Evolutionary conservation across 345 rosid species (phyloP), one percentile per base, ranked within the genome.

Genomic region (Salix koriyanagi): DNA sequence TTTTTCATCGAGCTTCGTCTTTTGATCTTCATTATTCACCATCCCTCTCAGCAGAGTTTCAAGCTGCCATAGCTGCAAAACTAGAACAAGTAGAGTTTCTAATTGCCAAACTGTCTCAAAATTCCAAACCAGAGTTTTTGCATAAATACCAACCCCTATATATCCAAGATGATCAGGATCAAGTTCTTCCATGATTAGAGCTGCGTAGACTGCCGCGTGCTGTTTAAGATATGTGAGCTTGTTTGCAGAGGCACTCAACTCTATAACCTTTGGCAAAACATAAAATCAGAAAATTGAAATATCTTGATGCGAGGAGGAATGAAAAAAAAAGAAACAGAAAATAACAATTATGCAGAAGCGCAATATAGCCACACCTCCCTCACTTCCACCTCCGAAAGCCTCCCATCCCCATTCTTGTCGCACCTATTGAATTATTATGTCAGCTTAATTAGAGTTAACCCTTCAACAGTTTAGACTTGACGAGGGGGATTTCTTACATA

Each of bases 171-270:
- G 91, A 80, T 94, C 98, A 9, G 99, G 99, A 71, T 96, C 99
- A 19, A 96, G 96, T 87, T 96, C 97, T 84, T 96, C 99, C 99
- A 96, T 96, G 84, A 96, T 96, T 66, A 96, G 80, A 75, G 92
- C 72, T 18, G 99, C 92, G 65, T 96, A 96, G n/a, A 86, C 36
- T 0, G 77, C 79, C 3, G 97, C 98, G 42, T 88, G 87, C 69
- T 92, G 77, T 80, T 92, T 93, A 0, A 93, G 91, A 67, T 89
- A 92, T 18, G 89, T 87, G 1, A 96, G 91, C 83, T 90, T 90
- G 81, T 96, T 96, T 30, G 91, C 99, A 0, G 97, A 86, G 30
- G 98, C 99, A 67, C 99, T 96, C 85, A 91, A 78, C 67, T 90
- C 77, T 81, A 96, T 91, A 30, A 96, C 90, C 95, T 89, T 61